A percentile compares a stretch with the other conserved stretches of the same genome.
phyloP scores from a whole-genome alignment of 2,329 filamentous ascomycete genomes.

The Cordyceps pruinosa region DNA sequence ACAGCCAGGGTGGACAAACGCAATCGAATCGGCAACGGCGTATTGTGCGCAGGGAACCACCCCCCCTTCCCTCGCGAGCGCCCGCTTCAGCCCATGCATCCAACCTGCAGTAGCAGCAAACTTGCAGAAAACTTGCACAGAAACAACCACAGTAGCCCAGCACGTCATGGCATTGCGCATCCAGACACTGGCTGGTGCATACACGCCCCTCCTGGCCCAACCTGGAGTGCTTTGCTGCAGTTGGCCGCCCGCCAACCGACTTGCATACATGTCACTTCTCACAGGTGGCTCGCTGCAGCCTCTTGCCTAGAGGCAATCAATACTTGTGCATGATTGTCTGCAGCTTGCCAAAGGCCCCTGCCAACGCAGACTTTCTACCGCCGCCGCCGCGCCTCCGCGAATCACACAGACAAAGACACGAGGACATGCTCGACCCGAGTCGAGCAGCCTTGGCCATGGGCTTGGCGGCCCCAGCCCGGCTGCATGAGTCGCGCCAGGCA shows the following conservation, averaged over 20 bases:
- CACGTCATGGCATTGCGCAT: conserved; percentile 3
- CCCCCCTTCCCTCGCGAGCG: background rate
- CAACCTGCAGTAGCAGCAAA: background rate
- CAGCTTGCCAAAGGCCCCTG: background rate
- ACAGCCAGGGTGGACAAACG: background rate
- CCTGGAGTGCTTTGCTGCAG: background rate
- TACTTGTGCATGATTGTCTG: background rate
- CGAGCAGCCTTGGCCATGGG: background rate
- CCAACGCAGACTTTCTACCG: background rate
- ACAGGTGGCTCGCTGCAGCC: background rate
- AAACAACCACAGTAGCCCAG: background rate
- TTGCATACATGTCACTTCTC: background rate
- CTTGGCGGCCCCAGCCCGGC: background rate
- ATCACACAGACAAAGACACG: background rate
- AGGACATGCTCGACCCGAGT: background rate
- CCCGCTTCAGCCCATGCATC: conserved; percentile 2
- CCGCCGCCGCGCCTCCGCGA: background rate
- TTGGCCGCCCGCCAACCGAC: background rate
- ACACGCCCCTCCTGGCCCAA: background rate
- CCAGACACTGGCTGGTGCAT: background rate
- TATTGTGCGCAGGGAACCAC: background rate
- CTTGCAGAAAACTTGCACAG: background rate
- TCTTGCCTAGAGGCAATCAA: background rate
- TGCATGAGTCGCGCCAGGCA: background rate
- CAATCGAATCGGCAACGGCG: conserved; percentile 4